Evolutionary conservation across 805 yeast genomes (phyloP), one percentile per base, ranked within the genome.

Genomic region (Maudiozyma saulgeensis): DNA sequence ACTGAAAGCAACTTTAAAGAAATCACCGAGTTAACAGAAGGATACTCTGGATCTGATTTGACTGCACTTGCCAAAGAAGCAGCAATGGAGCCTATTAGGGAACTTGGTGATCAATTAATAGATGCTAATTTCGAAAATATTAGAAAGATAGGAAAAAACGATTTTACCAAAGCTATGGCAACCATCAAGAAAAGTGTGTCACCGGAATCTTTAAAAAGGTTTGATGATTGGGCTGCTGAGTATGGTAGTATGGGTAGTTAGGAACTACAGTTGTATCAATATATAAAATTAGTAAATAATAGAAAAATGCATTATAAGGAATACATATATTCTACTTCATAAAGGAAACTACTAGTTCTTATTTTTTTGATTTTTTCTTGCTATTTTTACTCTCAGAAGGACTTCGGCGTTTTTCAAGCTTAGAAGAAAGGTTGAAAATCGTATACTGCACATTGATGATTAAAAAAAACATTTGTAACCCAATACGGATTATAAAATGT

Each of bases 61-160:
- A 93, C 98, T 0, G 95, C 97, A 1, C 70, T 91, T 53, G 96
- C 98, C 2, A 93, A 93, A 67, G 99, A 91, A 62, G 95, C 97
- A 3, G 99, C 98, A 1, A 91, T 91, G 97, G 96, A 96, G 2
- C 98, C 99, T 0, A 73, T 93, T 43, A 74, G 99, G 54, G 82
- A 88, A 31, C 70, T 93, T 34, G 98, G 98, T 5, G 98, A 91
- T 50, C 81, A 84, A 48, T 72, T 93, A 49, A 71, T 91, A 56
- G 68, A 73, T 38, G 78, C 80, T 0, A 74, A 87, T 8, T 83
- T 87, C 43, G 88, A 84, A 49, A 83, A 81, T 48, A 88, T 91
- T 51, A 73, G 98, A 51, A 84, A 95, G 0, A 80, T 91, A 45
- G 72, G 74, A 43, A 68, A 85, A 43, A 72, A 74, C n/a, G 99